Percentiles rank a stretch among this genome's conserved stretches.
phyloP scores from a whole-genome alignment of 495 filamentous ascomycete species.

The Chaetomium cochliodes region DNA sequence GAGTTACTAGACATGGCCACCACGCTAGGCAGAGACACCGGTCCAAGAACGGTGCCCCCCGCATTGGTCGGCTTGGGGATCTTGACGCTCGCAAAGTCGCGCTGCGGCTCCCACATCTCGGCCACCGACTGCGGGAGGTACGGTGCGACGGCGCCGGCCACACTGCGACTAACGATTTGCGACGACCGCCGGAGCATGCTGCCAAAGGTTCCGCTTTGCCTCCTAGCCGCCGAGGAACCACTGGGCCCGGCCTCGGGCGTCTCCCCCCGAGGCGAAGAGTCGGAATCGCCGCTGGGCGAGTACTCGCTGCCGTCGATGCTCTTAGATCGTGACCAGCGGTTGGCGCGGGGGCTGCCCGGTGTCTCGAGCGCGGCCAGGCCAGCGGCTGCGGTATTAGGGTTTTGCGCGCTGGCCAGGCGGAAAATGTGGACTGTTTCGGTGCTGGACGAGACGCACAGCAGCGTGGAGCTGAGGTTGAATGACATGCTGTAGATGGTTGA shows the following conservation, averaged over 20 bases:
- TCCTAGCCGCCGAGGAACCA: slow-evolving; percentile 33
- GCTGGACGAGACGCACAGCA: slow-evolving; percentile 92
- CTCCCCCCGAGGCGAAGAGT: slow-evolving; percentile 43
- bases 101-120: slow-evolving; percentile 94
- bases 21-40: slow-evolving; percentile 64
- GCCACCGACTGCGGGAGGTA: slow-evolving; percentile 90
- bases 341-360: slow-evolving; percentile 42
- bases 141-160: slow-evolving; percentile 83
- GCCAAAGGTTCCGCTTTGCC: slow-evolving; percentile 68
- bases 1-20: slow-evolving; percentile 92
- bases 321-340: slow-evolving; percentile 47
- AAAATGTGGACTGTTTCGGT: slow-evolving; percentile 98
- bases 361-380: slow-evolving; percentile 20
- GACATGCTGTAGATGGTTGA: slow-evolving; percentile 97
- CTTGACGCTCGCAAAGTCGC: slow-evolving; percentile 95
- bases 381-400: neutral
- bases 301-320: slow-evolving; percentile 51
- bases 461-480: slow-evolving; percentile 91
- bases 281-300: slow-evolving; percentile 44
- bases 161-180: slow-evolving; percentile 85
- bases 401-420: slow-evolving; percentile 53
- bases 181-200: slow-evolving; percentile 95
- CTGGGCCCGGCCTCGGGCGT: slow-evolving; percentile 32
- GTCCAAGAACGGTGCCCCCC: slow-evolving; percentile 32
- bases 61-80: slow-evolving; percentile 63